Evolutionary conservation across 2,329 filamentous ascomycete species (phyloP), one percentile per base, ranked within the genome.

Genomic region (Fusarium lyarnte): DNA sequence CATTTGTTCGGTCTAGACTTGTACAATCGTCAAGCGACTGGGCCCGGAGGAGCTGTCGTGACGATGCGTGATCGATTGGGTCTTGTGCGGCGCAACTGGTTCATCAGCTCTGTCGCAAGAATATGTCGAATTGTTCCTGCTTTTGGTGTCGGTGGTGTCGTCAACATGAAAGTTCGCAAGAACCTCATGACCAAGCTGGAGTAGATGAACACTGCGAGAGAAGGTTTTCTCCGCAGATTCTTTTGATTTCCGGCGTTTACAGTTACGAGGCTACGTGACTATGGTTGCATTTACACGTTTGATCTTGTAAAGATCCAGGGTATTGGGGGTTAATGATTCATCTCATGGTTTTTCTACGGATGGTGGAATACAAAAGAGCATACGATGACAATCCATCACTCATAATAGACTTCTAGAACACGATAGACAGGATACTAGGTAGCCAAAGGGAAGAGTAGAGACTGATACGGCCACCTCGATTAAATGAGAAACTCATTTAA

Each of bases 71-170:
- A 94, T n/a, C 85, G 95, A n/a, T 87, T 88, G 80, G 78, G 81
- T 1, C 87, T 89, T 58, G 89, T 97, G n/a, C 85, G 88, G 63
- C 86, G 89, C 72, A 94, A 97, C 78, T 97, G 94, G 90, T 83
- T 87, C 23, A 87, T 92, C 71, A 95, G 92, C 80, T 89, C 90
- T 35, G 82, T 89, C 63, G 94, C 95, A 31, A 85, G 94, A 59
- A 92, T 97, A 82, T 92, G 92, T 68, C 88, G 95, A 77, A 97
- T 97, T 75, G 87, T 97, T 5, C 94, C 94, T 23, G 94, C 94
- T 1, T 97, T 95, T 84, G 95, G 94, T 4, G 87, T 97, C 17
- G 95, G 94, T 2, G 94, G 94, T 1, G 93, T 97, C 16, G 92
- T 96, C 16, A 97, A 97, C 82, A 87, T 87, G 66, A 91, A 92